Percentiles rank a stretch among this genome's conserved stretches.
phyloP scores from a whole-genome alignment of 305 asterid genomes.

The Stenogyne calaminthoides region DNA sequence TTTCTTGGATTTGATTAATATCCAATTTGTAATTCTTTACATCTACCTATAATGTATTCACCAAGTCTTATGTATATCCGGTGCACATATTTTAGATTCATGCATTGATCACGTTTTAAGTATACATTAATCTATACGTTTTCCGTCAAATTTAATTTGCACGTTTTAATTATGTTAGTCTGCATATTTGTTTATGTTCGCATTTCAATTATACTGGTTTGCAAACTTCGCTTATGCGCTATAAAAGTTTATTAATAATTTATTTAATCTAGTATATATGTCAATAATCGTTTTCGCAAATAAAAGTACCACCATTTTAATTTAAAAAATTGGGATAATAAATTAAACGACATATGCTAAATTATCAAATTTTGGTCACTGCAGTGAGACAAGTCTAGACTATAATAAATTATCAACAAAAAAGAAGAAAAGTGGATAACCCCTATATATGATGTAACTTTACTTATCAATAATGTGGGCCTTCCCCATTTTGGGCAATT shows the following conservation, averaged over 20 bases:
- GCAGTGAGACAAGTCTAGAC: slow-evolving; percentile 32
- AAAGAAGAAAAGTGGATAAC: slow-evolving; percentile 9
- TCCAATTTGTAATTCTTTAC: too few relatives aligned
- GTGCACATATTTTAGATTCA: too few relatives aligned
- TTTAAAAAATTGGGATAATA: not conserved
- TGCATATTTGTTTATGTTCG: too few relatives aligned
- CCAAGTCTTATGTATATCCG: too few relatives aligned
- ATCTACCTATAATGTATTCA: not conserved
- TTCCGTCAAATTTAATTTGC: too few relatives aligned
- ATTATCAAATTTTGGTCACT: slow-evolving; percentile 3
- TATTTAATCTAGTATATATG: not conserved
- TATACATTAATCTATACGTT: too few relatives aligned
- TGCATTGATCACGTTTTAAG: too few relatives aligned
- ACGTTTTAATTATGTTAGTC: too few relatives aligned
- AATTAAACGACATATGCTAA: too few relatives aligned
- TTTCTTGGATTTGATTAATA: too few relatives aligned
- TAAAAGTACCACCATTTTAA: not conserved
- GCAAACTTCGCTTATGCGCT: too few relatives aligned
- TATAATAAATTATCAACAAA: slow-evolving; percentile 26
- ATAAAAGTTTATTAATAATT: not conserved
- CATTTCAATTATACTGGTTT: too few relatives aligned
- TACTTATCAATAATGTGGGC: slow-evolving; percentile 18
- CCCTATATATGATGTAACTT: not conserved
- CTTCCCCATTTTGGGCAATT: slow-evolving; percentile 8
- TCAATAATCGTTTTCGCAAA: not conserved